phyloP scores from a whole-genome alignment of 805 yeast species.

The Ogataea ganodermae region DNA sequence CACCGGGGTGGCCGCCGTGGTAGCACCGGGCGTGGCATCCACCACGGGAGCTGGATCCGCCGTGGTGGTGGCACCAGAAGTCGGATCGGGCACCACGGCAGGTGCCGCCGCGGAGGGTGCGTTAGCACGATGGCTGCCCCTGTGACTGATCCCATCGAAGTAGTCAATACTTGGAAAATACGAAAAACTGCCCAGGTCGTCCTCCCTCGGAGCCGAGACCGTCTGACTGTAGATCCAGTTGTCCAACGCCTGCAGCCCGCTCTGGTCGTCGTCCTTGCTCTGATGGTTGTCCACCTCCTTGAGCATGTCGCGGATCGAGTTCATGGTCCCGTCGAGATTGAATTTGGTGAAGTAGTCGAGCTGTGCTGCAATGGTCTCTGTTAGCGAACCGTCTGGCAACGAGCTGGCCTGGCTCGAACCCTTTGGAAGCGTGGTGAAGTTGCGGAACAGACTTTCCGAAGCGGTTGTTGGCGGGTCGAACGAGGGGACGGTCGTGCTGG shows the following conservation, averaged over 20 bases:
- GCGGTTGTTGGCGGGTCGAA: slow-evolving; percentile 11
- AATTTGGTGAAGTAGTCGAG: slow-evolving; percentile 12
- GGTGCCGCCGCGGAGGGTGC: too few relatives aligned
- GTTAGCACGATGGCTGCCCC: too few relatives aligned
- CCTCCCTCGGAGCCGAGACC: not conserved
- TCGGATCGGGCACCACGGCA: not conserved
- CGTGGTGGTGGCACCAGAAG: too few relatives aligned
- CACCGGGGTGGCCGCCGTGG: not conserved
- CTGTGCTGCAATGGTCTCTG: slow-evolving; percentile 8
- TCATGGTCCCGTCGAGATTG: slow-evolving; percentile 13
- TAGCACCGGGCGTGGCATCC: too few relatives aligned
- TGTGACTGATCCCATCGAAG: slow-evolving; percentile 9
- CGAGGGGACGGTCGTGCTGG: not conserved
- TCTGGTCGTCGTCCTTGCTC: slow-evolving; percentile 7
- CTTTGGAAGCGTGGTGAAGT: slow-evolving; percentile 10
- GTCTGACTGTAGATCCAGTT: slow-evolving; percentile 10
- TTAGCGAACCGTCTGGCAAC: slow-evolving; percentile 1
- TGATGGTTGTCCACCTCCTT: slow-evolving; percentile 11
- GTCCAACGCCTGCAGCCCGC: slow-evolving; percentile 9
- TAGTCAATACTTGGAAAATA: slow-evolving; percentile 1
- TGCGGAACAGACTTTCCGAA: slow-evolving; percentile 8
- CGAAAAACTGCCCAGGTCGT: not conserved
- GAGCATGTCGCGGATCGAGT: slow-evolving; percentile 8
- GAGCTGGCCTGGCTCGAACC: not conserved
- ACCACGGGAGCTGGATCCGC: too few relatives aligned